Conservation (phyloP, 2,329 filamentous ascomycete genomes). For the Lachnellula arida region DNA sequence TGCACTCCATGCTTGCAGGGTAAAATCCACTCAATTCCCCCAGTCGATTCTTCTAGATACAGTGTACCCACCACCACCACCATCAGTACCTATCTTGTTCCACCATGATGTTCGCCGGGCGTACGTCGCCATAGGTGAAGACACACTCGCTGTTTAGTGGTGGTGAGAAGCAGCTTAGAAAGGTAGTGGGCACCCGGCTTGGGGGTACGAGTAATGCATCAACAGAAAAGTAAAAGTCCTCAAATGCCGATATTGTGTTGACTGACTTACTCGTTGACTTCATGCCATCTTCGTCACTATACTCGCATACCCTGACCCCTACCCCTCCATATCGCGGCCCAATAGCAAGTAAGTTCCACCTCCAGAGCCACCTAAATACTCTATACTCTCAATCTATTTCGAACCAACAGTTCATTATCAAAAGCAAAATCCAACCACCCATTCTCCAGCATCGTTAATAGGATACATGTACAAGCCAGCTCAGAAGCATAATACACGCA, state of each 20-base stretch:
- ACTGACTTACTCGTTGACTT: no score
- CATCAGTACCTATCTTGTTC: slow-evolving; percentile 4
- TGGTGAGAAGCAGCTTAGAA: slow-evolving; percentile 13
- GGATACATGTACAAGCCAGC: no score
- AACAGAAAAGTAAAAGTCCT: slow-evolving; percentile 18
- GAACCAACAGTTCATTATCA: no score
- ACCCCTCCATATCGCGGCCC: no score
- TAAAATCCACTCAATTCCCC: slow-evolving; percentile 15
- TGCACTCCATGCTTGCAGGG: slow-evolving; percentile 12
- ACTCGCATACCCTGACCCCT: no score
- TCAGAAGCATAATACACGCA: no score
- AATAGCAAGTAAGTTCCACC: no score
- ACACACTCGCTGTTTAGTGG: not conserved
- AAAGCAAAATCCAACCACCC: no score
- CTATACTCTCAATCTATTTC: no score
- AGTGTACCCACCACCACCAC: not conserved
- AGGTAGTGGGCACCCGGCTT: slow-evolving; percentile 5
- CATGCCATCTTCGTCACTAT: no score
- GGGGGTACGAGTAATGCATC: not conserved
- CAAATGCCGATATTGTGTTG: slow-evolving; percentile 8
- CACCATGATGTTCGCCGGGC: slow-evolving; percentile 16
- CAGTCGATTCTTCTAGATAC: slow-evolving; percentile 17
- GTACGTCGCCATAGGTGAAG: slow-evolving; percentile 17
- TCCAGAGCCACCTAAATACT: no score
- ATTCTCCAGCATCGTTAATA: no score